Evolutionary conservation across 2,329 filamentous ascomycete genomes (phyloP), one percentile per base, ranked within the genome.

Genomic region (Verticillium nubilum): DNA sequence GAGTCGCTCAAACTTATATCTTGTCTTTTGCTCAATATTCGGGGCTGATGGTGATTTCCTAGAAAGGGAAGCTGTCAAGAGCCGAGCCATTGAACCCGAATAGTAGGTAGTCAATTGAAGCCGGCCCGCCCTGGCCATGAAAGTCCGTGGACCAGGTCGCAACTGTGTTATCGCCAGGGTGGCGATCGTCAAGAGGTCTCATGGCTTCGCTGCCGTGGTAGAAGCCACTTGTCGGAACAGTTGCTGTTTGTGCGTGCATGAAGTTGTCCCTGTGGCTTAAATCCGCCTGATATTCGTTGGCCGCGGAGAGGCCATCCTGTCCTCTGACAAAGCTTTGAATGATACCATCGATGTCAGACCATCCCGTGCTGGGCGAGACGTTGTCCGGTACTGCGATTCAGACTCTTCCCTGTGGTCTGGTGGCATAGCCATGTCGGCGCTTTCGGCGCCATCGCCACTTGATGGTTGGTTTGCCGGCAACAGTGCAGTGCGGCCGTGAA

Each of bases 271-370:
- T n/a, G 12, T 47, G 37, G 19, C 37, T 19, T 12, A 47, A 9
- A 23, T 47, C 25, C 37, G 37, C 19, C 19, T 47, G 12, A 13
- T 19, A 26, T 13, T 47, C 13, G 53, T 50, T 60, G 5, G 37
- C 7, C 5, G 19, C 19, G 37, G 37, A 19, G 23, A 47, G 1
- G 29, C 26, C 37, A 12, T 68, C 66, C 19, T 63, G 62, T 12
- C 67, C 65, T 5, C 66, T 64, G 2, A 70, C 57, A 54, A 74
- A 74, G 52, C 68, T 72, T 54, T 72, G 70, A n/a, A 74, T 73
- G 55, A 74, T 74, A 2, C 67, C 70, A 33, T 74, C 72, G 42
- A 74, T 72, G 52, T 73, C 71, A 23, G 71, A 63, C 66, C 67
- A 69, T 13, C 67, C 67, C 15, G 66, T 65, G 2, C 58, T 54